A percentile compares a stretch with the other conserved stretches of the same genome.
Conservation (phyloP, 1,284 basidiomycete species). For the Xanthoconium separans region DNA sequence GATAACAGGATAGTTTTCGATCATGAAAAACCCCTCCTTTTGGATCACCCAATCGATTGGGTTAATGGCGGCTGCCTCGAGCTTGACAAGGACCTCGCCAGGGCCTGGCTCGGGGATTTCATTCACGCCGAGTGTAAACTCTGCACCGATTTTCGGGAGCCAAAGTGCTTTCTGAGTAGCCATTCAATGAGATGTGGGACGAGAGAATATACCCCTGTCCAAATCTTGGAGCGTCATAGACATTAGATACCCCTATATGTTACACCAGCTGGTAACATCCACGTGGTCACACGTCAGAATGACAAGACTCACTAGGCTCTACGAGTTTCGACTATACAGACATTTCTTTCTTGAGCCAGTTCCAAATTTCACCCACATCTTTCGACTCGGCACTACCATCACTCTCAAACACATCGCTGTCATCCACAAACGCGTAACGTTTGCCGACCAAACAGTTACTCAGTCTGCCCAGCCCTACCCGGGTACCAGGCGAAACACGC, state of each 20-base stretch:
- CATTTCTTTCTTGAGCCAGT: slow-evolving; percentile 26
- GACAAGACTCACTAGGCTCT: background rate
- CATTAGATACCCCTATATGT: too few species aligned
- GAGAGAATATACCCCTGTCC: background rate
- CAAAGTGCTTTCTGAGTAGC: slow-evolving; percentile 20
- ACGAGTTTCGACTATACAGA: background rate
- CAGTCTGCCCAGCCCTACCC: slow-evolving; percentile 24
- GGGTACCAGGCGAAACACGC: slow-evolving; percentile 5
- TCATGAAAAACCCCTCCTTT: background rate
- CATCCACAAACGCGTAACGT: slow-evolving; percentile 49
- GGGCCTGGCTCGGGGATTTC: slow-evolving; percentile 16
- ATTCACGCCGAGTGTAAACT: slow-evolving; percentile 9
- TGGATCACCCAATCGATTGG: slow-evolving; percentile 13
- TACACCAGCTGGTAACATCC: too few species aligned
- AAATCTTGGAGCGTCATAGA: background rate
- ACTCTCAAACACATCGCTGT: slow-evolving; percentile 16
- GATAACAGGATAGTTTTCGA: slow-evolving; percentile 11
- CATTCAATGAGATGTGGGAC: slow-evolving; percentile 1
- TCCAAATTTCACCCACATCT: slow-evolving; percentile 18
- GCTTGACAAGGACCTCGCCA: slow-evolving; percentile 19
- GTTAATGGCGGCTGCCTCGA: slow-evolving; percentile 17
- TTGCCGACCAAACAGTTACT: slow-evolving; percentile 38
- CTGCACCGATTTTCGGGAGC: slow-evolving; percentile 11
- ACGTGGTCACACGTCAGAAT: too few species aligned
- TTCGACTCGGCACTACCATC: background rate